Percentiles rank a stretch among this genome's conserved stretches.
These are phyloP conservation scores for Pisolithus marmoratus DNA, from an alignment of 768 basidiomycete genomes.

Conservation along the genomic window DNA sequence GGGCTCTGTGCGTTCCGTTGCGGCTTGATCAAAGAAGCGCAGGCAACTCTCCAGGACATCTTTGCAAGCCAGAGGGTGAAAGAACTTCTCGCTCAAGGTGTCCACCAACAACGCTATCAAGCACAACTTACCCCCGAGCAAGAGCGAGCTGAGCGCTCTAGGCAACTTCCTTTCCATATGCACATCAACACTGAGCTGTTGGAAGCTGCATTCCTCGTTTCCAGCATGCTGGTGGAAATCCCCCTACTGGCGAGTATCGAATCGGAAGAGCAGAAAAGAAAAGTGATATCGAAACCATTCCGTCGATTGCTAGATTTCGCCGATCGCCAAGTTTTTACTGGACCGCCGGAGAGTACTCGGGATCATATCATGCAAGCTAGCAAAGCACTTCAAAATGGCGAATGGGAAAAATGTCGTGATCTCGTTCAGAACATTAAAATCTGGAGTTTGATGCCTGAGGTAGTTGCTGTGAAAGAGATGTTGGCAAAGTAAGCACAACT, in stretches of 20 bases:
- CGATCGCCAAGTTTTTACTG: constrained; percentile 95
- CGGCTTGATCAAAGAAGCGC: constrained; percentile 91
- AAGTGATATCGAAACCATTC: constrained; percentile 95
- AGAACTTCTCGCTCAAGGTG: constrained; percentile 94
- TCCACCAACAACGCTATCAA: constrained; percentile 89
- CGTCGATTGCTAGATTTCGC: constrained; percentile 92
- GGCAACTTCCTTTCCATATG: constrained; percentile 98
- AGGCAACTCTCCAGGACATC: constrained; percentile 89
- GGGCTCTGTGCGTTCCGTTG: constrained; percentile 95
- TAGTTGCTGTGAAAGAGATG: constrained; percentile 86
- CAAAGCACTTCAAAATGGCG: constrained; percentile 92
- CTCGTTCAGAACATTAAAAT: constrained; percentile 95
- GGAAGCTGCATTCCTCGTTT: constrained; percentile 96
- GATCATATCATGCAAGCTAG: constrained; percentile 99
- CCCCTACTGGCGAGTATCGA: constrained; percentile 92
- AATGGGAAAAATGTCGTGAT: constrained; percentile 95
- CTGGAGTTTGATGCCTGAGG: constrained; percentile 95
- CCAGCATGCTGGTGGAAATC: constrained; percentile 98
- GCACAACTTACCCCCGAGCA: constrained; percentile 82
- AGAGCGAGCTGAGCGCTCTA: constrained; percentile 92
- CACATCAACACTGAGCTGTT: constrained; percentile 98
- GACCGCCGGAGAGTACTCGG: constrained; percentile 95
- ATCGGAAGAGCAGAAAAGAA: constrained; percentile 88
- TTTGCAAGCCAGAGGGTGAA: constrained; percentile 96
- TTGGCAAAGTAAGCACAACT: constrained; percentile 65